Percentiles rank a stretch among this genome's conserved stretches.
Conservation (phyloP, 306 rosid species). For the Dalbergia oliveri region DNA sequence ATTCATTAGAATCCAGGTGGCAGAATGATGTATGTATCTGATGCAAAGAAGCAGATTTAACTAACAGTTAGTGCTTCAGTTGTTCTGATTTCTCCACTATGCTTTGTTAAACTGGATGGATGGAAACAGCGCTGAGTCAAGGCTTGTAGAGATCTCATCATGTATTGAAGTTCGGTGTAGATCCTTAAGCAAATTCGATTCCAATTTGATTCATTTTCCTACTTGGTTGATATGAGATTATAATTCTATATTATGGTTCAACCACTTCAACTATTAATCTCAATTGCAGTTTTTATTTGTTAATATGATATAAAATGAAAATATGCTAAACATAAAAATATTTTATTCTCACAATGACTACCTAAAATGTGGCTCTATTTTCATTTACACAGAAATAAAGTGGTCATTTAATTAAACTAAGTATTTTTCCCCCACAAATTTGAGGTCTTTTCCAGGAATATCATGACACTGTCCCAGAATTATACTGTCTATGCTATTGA, state of each 20-base stretch:
- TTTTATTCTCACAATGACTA: neutral
- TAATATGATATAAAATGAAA: neutral
- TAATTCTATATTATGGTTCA: neutral
- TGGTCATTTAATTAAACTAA: conserved; percentile 20
- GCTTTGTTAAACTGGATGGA: neutral
- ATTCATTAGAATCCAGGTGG: neutral
- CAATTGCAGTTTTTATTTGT: neutral
- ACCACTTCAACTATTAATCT: too few species aligned
- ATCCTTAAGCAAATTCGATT: conserved; percentile 1
- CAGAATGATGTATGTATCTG: neutral
- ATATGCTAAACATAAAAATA: neutral
- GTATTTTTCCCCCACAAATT: neutral
- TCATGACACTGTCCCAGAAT: conserved; percentile 62
- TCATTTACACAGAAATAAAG: neutral
- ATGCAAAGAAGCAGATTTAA: neutral
- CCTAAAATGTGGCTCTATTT: too few species aligned
- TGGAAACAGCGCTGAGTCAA: neutral
- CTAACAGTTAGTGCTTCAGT: neutral
- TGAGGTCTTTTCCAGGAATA: conserved; percentile 64
- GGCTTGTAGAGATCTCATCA: conserved; percentile 14
- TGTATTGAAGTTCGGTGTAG: neutral
- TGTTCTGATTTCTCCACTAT: neutral
- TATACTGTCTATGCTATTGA: conserved; percentile 89
- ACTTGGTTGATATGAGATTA: neutral
- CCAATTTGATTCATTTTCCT: conserved; percentile 17